Evolutionary conservation across 192 early-diverging fungal genomes (phyloP).

Genomic region (Backusella circina): DNA sequence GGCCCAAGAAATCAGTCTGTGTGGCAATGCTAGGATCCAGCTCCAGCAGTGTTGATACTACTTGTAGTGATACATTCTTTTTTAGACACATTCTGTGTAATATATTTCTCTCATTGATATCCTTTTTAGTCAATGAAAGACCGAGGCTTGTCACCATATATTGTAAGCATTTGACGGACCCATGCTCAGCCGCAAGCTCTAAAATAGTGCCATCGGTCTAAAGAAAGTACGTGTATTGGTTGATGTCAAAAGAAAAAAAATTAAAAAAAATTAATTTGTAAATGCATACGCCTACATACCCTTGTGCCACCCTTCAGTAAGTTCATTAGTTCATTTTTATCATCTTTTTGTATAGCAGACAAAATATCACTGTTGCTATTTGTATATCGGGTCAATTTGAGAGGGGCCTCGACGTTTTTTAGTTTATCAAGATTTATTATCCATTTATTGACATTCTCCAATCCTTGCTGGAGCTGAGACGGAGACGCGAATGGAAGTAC

Average conservation of each 20-base stretch:
- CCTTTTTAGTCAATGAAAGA: constrained; percentile 32
- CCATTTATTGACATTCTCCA: constrained; percentile 17
- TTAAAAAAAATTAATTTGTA: neutral
- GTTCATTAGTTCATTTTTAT: constrained; percentile 21
- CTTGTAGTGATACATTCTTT: constrained; percentile 29
- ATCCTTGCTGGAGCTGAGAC: constrained; percentile 2
- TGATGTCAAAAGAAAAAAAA: neutral
- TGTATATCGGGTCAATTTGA: constrained; percentile 4
- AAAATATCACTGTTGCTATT: constrained; percentile 22
- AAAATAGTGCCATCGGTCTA: constrained; percentile 5
- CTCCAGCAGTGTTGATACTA: constrained; percentile 11
- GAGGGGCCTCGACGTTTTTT: neutral
- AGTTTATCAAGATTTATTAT: constrained; percentile 1
- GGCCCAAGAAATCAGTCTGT: constrained; percentile 49
- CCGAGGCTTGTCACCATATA: constrained; percentile 31
- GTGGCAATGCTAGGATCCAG: constrained; percentile 20
- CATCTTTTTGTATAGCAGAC: constrained; percentile 38
- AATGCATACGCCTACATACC: neutral
- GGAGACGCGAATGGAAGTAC: constrained; percentile 39
- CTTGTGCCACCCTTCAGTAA: constrained; percentile 17
- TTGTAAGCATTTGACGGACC: constrained; percentile 34
- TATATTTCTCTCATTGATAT: constrained; percentile 59
- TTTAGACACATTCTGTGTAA: constrained; percentile 43
- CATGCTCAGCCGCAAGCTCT: constrained; percentile 29
- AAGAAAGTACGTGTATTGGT: neutral